A percentile compares a stretch with the other conserved stretches of the same genome.
phyloP scores from a whole-genome alignment of 2,329 filamentous ascomycete genomes.

The Ilyonectria destructans region DNA sequence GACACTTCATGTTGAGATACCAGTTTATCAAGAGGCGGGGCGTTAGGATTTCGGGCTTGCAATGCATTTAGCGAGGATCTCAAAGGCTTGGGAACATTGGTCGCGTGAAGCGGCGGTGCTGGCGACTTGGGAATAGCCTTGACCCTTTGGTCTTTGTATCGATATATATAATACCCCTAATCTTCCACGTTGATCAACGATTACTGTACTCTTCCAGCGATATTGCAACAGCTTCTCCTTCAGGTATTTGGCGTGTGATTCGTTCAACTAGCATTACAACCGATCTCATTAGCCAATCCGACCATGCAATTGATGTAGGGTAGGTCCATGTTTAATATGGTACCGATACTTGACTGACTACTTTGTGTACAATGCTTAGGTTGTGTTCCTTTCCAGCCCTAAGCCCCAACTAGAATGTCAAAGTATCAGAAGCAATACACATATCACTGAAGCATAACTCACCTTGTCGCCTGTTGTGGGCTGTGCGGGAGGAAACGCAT shows the following conservation, averaged over 20 bases:
- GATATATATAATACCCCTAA: slow-evolving; percentile 31
- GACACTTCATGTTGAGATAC: slow-evolving; percentile 31
- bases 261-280: no score
- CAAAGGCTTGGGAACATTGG: slow-evolving; percentile 20
- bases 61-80: slow-evolving; percentile 30
- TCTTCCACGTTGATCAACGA: slow-evolving; percentile 9
- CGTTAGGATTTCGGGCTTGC: slow-evolving; percentile 24
- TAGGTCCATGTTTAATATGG: not conserved
- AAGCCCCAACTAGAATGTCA: not conserved
- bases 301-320: no score
- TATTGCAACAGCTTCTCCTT: no score
- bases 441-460: slow-evolving; percentile 23
- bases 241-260: no score
- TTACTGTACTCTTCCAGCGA: not conserved
- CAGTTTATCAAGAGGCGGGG: slow-evolving; percentile 25
- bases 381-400: slow-evolving; percentile 5
- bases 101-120: slow-evolving; percentile 20
- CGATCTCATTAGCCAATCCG: no score
- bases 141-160: slow-evolving; percentile 27
- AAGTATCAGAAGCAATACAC: slow-evolving; percentile 1
- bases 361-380: not conserved
- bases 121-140: slow-evolving; percentile 19
- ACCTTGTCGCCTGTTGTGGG: slow-evolving; percentile 14
- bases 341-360: not conserved
- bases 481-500: slow-evolving; percentile 9